Conservation (phyloP, 352 stramenopile genomes). For the Phytophthora chlamydospora region DNA sequence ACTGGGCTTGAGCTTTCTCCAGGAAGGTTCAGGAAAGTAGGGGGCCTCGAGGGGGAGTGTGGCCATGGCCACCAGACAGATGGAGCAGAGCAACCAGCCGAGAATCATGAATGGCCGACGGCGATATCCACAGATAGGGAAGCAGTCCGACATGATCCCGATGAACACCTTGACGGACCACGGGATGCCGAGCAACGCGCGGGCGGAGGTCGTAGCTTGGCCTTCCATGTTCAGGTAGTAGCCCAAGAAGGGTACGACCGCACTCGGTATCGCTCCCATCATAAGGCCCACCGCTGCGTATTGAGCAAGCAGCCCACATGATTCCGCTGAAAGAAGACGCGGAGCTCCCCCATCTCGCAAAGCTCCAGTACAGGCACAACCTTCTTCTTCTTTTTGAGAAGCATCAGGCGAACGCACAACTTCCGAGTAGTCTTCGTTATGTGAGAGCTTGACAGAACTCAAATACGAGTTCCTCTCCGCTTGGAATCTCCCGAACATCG, state of each 20-base stretch:
- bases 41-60: slow-evolving; percentile 40
- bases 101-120: slow-evolving; percentile 69
- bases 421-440: slow-evolving; percentile 25
- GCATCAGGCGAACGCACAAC: slow-evolving; percentile 1
- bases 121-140: slow-evolving; percentile 62
- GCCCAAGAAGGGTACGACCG: slow-evolving; percentile 53
- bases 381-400: slow-evolving; percentile 14
- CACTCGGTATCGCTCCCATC: slow-evolving; percentile 61
- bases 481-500: slow-evolving; percentile 22
- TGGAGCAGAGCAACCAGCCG: slow-evolving; percentile 50
- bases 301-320: slow-evolving; percentile 63
- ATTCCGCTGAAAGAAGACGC: slow-evolving; percentile 47
- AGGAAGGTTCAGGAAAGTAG: slow-evolving; percentile 54
- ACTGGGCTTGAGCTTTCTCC: slow-evolving; percentile 26
- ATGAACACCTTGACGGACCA: slow-evolving; percentile 77
- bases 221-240: slow-evolving; percentile 80
- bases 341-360: slow-evolving; percentile 48
- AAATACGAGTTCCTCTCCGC: slow-evolving; percentile 20
- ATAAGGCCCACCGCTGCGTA: slow-evolving; percentile 73
- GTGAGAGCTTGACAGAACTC: slow-evolving; percentile 28
- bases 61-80: slow-evolving; percentile 52
- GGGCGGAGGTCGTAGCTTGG: slow-evolving; percentile 58
- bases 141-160: slow-evolving; percentile 66
- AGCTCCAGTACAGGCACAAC: slow-evolving; percentile 25
- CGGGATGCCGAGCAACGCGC: slow-evolving; percentile 54